Evolutionary conservation across 2,329 filamentous ascomycete species (phyloP), one percentile per base, ranked within the genome.

Genomic region (Xylariomycetidae sp.): DNA sequence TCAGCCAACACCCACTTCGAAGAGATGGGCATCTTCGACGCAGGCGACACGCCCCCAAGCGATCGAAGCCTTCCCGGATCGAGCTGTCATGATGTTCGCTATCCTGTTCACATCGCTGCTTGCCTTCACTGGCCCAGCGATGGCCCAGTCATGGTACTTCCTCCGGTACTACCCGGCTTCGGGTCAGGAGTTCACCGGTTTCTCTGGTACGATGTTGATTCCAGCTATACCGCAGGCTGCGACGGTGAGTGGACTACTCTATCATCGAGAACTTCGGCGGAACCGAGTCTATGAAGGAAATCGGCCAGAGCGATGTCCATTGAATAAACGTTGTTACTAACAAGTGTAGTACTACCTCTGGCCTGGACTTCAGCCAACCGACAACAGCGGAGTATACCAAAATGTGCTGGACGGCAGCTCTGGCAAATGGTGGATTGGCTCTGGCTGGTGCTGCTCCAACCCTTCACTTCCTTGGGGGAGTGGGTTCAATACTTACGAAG

Each of bases 351-450:
- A 63, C 39, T 65, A 64, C 39, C 57, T 65, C 8, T 64, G 60
- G 61, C 61, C 61, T 1, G 61, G 61, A 2, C 54, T 64, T 12
- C 59, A 64, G 40, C 58, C 60, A 5, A 58, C 56, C 1, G 60
- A 61, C 35, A 52, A 52, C 32, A 57, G 49, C 13, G 61, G 60
- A n/a, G 58, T 64, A 4, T 64, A 64, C 37, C 60, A 64, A 40
- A 59, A 60, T 15, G 63, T 64, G 5, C 50, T 65, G 5, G 61
- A 64, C 41, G 60, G 61, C 7, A 43, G 57, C 1, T 58, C 50
- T 7, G 60, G 61, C 2, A 58, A 55, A 1, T 64, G 61, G 61
- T 63, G 56, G 53, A 61, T 65, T 30, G 60, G 59, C 6, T 53
- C 49, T 9, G 60, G 61, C 1, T 64, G 60, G 61, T 64, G 61